Conservation (phyloP, 83 land plant species). For the Larix sibirica region DNA sequence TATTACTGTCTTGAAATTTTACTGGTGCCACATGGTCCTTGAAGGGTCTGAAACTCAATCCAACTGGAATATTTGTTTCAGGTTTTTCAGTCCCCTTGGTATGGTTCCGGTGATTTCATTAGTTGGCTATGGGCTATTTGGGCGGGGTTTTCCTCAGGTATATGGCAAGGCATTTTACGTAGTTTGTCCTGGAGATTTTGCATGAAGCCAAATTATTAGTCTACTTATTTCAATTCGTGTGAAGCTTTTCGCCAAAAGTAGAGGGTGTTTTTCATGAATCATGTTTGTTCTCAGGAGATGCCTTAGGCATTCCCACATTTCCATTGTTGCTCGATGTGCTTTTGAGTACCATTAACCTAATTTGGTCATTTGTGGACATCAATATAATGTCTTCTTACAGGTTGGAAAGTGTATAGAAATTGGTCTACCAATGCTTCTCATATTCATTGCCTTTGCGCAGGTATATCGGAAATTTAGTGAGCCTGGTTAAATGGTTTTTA, state of each 20-base stretch:
- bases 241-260: not conserved
- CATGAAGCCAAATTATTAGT: not conserved
- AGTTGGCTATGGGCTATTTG: constrained; percentile 76
- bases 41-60: too few species aligned
- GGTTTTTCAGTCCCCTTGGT: constrained; percentile 81
- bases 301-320: not conserved
- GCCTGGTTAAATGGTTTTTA: not conserved
- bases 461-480: constrained; percentile 13
- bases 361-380: too few species aligned
- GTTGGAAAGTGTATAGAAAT: constrained; percentile 41
- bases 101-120: constrained; percentile 85
- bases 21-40: too few species aligned
- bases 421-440: constrained; percentile 32
- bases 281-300: not conserved
- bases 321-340: not conserved
- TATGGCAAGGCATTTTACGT: too few species aligned
- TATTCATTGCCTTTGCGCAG: constrained; percentile 32
- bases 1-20: too few species aligned
- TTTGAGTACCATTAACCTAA: not conserved
- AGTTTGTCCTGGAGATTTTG: not conserved
- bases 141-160: constrained; percentile 81
- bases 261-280: too few species aligned
- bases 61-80: constrained; percentile 19
- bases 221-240: not conserved
- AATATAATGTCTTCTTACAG: constrained; percentile 12